A percentile compares a stretch with the other conserved stretches of the same genome.
These are phyloP conservation scores for Conticribra weissflogii DNA, from an alignment of 108 stramenopile species.

Conservation along the genomic window DNA sequence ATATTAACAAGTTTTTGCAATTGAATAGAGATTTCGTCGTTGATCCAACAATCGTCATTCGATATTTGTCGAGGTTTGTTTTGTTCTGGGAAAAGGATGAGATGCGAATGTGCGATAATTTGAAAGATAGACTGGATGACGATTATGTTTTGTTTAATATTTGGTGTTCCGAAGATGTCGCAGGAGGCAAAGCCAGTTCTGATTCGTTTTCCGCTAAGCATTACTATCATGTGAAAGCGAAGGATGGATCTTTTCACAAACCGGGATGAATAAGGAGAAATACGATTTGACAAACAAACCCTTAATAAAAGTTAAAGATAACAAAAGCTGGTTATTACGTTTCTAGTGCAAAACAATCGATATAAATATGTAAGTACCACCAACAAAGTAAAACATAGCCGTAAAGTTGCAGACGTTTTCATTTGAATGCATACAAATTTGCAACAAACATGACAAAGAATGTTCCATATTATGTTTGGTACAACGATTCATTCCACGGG, in stretches of 20 bases:
- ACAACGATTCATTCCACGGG: no score
- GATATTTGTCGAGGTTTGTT: conserved; percentile 10
- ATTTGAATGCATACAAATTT: no score
- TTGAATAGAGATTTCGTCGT: conserved; percentile 11
- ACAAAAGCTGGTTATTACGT: no score
- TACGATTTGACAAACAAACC: no score
- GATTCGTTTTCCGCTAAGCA: background rate
- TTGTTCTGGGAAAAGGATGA: background rate
- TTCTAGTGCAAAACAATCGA: no score
- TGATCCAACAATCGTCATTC: background rate
- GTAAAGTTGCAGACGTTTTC: no score
- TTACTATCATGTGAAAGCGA: background rate
- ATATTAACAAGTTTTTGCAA: conserved; percentile 3
- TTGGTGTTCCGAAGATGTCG: background rate
- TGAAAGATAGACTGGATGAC: conserved; percentile 1
- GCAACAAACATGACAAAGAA: no score
- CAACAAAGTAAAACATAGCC: no score
- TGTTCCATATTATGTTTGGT: no score
- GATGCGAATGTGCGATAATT: background rate
- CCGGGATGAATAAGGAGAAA: background rate
- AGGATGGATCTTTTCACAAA: background rate
- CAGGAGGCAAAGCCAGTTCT: background rate
- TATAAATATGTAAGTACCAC: no score
- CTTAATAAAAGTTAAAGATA: no score
- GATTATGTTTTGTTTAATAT: conserved; percentile 8